Evolutionary conservation across 1,284 basidiomycete species (phyloP).

Genomic region (Cutaneotrichosporon sp.): DNA sequence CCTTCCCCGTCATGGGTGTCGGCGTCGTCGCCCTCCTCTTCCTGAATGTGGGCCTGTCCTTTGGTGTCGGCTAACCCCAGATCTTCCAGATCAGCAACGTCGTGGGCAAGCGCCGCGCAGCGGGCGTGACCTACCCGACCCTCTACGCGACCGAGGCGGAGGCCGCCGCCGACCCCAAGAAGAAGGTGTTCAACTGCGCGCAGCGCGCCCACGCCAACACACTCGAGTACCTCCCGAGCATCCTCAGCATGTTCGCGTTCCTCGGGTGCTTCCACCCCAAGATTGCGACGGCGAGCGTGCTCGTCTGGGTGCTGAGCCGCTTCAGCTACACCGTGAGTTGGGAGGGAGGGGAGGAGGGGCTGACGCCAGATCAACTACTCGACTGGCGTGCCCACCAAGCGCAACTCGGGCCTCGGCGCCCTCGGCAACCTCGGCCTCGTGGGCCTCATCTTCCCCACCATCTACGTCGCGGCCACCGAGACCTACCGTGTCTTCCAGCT

Average conservation of each 20-base stretch:
- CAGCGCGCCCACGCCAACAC: slow-evolving; percentile 49
- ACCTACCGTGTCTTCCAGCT: not conserved
- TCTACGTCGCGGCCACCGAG: not conserved
- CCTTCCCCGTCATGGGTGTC: slow-evolving; percentile 43
- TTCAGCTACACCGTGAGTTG: slow-evolving; percentile 38
- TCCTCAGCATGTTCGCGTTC: slow-evolving; percentile 34
- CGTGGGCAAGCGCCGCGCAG: slow-evolving; percentile 29
- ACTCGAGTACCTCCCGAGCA: slow-evolving; percentile 39
- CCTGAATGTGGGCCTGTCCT: slow-evolving; percentile 36
- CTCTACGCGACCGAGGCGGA: slow-evolving; percentile 44
- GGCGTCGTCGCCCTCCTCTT: slow-evolving; percentile 31
- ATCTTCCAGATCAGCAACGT: slow-evolving; percentile 36
- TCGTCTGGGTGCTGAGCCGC: slow-evolving; percentile 34
- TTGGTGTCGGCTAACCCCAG: slow-evolving; percentile 23
- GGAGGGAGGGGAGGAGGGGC: not conserved
- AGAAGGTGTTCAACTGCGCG: slow-evolving; percentile 46
- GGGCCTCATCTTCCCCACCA: slow-evolving; percentile 11
- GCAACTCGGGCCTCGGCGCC: slow-evolving; percentile 25
- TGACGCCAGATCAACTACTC: slow-evolving; percentile 31
- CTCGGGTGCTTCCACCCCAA: slow-evolving; percentile 42
- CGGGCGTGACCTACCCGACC: slow-evolving; percentile 44
- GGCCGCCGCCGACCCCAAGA: slow-evolving; percentile 43
- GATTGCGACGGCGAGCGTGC: slow-evolving; percentile 28
- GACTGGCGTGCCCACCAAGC: slow-evolving; percentile 8
- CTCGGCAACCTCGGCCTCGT: slow-evolving; percentile 30